Conservation (phyloP, 164 flowering plant genomes). For the Litsea cubeba region DNA sequence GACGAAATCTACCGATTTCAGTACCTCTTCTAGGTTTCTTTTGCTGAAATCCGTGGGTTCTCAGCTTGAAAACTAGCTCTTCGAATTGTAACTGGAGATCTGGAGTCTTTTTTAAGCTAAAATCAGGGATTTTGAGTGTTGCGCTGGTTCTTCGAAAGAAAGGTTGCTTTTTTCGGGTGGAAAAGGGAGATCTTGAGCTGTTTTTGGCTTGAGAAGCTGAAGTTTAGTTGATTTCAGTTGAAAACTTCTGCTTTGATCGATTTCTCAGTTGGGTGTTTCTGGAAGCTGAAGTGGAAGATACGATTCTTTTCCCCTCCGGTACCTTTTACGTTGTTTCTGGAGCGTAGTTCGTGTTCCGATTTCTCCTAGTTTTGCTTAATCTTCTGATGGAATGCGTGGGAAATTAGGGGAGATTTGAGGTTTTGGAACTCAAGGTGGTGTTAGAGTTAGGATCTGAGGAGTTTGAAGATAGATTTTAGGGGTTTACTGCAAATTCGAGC, state of each 20-base stretch:
- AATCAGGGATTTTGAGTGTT: background rate
- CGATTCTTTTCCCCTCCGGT: too few relatives aligned
- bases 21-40: too few relatives aligned
- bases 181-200: background rate
- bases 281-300: too few relatives aligned
- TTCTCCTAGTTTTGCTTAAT: background rate
- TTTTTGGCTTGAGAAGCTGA: background rate
- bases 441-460: conserved; percentile 1
- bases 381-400: background rate
- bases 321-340: background rate
- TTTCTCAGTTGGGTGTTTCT: background rate
- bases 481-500: background rate
- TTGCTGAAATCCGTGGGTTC: background rate
- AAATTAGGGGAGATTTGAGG: background rate
- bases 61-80: background rate
- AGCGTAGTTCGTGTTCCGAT: background rate
- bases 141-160: background rate
- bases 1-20: background rate
- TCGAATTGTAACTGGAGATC: background rate
- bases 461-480: background rate
- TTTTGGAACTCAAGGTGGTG: background rate
- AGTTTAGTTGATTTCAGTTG: background rate
- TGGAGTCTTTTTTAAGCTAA: background rate
- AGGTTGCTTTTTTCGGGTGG: background rate
- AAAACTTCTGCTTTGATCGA: background rate